Evolutionary conservation across 148 eudicot genomes (phyloP).

Genomic region (Nyssa sinensis): DNA sequence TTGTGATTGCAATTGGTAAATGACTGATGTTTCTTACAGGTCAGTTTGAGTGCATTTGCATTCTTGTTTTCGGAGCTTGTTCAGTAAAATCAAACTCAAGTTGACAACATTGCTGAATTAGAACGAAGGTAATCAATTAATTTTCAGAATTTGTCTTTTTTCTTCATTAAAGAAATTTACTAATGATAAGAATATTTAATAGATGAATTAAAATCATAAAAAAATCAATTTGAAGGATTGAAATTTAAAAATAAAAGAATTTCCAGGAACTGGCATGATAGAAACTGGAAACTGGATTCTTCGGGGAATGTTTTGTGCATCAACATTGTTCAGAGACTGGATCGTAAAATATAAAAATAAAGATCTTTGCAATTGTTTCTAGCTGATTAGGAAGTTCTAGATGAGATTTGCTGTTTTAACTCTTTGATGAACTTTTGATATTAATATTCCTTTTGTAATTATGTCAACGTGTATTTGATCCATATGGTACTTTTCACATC

Average conservation of each 20-base stretch:
- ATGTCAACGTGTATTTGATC: neutral
- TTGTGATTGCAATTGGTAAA: neutral
- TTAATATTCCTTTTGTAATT: neutral
- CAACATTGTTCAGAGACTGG: neutral
- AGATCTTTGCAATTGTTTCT: neutral
- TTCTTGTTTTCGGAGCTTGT: slow-evolving; percentile 98
- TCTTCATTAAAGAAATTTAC: neutral
- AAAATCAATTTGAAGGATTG: neutral
- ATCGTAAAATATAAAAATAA: neutral
- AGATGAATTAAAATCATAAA: neutral
- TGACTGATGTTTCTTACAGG: slow-evolving; percentile 47
- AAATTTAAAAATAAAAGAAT: no score
- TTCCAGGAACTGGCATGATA: no score
- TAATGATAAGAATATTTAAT: no score
- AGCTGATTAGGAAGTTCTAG: neutral
- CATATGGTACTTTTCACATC: neutral
- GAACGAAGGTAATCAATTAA: slow-evolving; percentile 68
- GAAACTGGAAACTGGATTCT: no score
- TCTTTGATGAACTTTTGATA: neutral
- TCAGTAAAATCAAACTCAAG: slow-evolving; percentile 96
- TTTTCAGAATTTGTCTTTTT: neutral
- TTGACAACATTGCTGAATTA: slow-evolving; percentile 88
- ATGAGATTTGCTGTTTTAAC: neutral
- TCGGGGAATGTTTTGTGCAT: neutral
- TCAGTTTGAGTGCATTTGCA: slow-evolving; percentile 95